A percentile compares a stretch with the other conserved stretches of the same genome.
Conservation (phyloP, 2,329 filamentous ascomycete genomes). For the Ophiostoma fasciatum region DNA sequence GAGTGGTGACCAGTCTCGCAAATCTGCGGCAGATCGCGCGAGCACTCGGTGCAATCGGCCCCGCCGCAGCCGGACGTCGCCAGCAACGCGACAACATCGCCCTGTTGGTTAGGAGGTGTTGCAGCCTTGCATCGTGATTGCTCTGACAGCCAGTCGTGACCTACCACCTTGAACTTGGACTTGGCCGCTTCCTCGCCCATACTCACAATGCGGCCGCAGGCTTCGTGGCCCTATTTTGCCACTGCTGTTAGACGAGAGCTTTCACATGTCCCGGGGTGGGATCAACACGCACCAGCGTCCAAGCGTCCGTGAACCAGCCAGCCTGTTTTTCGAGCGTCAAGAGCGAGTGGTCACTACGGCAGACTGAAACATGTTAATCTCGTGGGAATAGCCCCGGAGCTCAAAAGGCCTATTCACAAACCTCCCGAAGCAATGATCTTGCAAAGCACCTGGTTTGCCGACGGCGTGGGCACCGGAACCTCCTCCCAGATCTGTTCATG, state of each 20-base stretch:
- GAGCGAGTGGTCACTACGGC: conserved; percentile 3
- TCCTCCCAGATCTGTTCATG: conserved; percentile 15
- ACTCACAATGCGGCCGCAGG: conserved; percentile 1
- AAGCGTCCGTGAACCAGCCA: conserved; percentile 1
- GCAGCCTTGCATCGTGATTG: neutral
- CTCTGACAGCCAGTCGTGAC: neutral
- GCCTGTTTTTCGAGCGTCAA: conserved; percentile 4
- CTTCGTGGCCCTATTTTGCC: conserved; percentile 1
- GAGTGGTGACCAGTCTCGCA: conserved; percentile 4
- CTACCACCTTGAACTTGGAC: neutral
- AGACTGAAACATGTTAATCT: neutral
- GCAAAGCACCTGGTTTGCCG: conserved; percentile 23
- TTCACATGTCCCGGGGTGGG: neutral
- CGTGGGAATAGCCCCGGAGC: neutral
- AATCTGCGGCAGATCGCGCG: conserved; percentile 2
- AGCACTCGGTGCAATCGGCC: conserved; percentile 3
- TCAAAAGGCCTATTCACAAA: neutral
- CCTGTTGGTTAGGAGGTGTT: neutral
- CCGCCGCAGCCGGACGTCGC: conserved; percentile 1
- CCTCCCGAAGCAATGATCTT: conserved; percentile 10
- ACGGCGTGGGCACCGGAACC: conserved; percentile 26
- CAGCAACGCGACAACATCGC: conserved; percentile 1
- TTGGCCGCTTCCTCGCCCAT: neutral
- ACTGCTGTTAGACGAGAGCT: neutral
- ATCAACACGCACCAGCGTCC: neutral